These are phyloP conservation scores for Blastocladiella emersonii DNA, from an alignment of 371 early-diverging fungal genomes.

Conservation along the genomic window DNA sequence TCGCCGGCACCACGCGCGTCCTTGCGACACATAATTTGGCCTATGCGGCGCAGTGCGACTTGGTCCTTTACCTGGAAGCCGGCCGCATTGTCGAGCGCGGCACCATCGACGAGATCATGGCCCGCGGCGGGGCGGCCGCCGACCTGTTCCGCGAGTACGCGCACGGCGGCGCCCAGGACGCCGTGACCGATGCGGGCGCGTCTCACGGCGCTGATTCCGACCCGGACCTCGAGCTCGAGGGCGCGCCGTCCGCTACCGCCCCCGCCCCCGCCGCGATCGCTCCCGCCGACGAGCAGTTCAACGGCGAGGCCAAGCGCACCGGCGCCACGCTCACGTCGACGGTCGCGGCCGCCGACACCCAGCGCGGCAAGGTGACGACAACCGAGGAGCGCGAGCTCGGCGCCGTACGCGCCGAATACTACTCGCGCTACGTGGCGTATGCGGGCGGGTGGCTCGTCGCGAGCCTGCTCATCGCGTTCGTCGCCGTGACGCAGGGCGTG, in stretches of 20 bases:
- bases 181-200: not conserved
- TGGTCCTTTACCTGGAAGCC: slow-evolving; percentile 54
- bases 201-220: slow-evolving; percentile 31
- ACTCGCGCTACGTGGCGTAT: slow-evolving; percentile 57
- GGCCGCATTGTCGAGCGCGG: slow-evolving; percentile 68
- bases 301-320: slow-evolving; percentile 8
- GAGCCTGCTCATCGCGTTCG: not conserved
- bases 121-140: slow-evolving; percentile 34
- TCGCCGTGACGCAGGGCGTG: slow-evolving; percentile 7
- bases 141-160: slow-evolving; percentile 13
- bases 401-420: slow-evolving; percentile 54
- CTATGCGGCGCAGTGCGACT: slow-evolving; percentile 49
- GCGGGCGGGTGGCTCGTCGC: not conserved
- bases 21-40: slow-evolving; percentile 87
- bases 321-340: not conserved
- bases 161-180: not conserved
- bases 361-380: slow-evolving; percentile 39
- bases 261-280: not conserved
- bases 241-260: not conserved
- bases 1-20: slow-evolving; percentile 63
- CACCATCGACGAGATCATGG: slow-evolving; percentile 49
- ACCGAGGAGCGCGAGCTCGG: slow-evolving; percentile 69
- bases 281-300: not conserved
- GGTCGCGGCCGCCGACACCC: slow-evolving; percentile 10
- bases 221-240: slow-evolving; percentile 14